Conservation (phyloP, 768 basidiomycete genomes). For the Ephemerocybe angulata region DNA sequence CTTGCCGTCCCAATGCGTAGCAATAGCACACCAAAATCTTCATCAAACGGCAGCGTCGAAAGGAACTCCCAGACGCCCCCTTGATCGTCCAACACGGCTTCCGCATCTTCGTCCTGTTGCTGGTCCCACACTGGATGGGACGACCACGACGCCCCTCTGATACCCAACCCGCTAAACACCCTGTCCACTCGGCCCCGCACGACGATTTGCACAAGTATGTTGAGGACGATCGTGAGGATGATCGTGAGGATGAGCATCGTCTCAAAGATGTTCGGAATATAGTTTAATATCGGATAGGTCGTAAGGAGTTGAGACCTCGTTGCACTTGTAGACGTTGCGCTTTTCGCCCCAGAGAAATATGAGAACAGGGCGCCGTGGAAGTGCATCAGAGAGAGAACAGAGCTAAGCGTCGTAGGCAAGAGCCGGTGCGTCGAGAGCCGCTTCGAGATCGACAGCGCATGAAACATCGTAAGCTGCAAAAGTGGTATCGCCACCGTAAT, state of each 20-base stretch:
- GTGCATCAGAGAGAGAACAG: conserved; percentile 57
- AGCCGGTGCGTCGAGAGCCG: conserved; percentile 65
- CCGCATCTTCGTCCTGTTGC: not conserved
- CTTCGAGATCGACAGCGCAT: conserved; percentile 62
- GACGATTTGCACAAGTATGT: conserved; percentile 62
- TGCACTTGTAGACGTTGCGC: conserved; percentile 8
- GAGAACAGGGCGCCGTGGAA: conserved; percentile 61
- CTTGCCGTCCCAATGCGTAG: conserved; percentile 72
- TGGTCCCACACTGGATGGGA: conserved; percentile 10
- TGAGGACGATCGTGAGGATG: conserved; percentile 55
- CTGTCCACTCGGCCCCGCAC: conserved; percentile 56
- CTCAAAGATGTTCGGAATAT: conserved; percentile 71
- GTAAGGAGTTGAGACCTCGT: conserved; percentile 14
- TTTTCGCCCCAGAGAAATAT: conserved; percentile 16
- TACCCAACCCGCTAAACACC: conserved; percentile 53
- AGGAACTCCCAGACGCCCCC: conserved; percentile 20
- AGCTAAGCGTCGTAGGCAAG: conserved; percentile 61
- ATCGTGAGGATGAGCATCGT: conserved; percentile 56
- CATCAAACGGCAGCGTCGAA: conserved; percentile 50
- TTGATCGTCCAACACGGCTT: not conserved
- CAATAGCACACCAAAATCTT: conserved; percentile 70
- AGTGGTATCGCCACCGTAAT: conserved; percentile 71
- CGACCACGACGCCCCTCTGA: conserved; percentile 15
- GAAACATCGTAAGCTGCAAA: conserved; percentile 65
- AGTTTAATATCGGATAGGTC: conserved; percentile 69